A percentile compares a stretch with the other conserved stretches of the same genome.
phyloP scores from a whole-genome alignment of 768 basidiomycete genomes.

The Phlegmacium glaucopus region DNA sequence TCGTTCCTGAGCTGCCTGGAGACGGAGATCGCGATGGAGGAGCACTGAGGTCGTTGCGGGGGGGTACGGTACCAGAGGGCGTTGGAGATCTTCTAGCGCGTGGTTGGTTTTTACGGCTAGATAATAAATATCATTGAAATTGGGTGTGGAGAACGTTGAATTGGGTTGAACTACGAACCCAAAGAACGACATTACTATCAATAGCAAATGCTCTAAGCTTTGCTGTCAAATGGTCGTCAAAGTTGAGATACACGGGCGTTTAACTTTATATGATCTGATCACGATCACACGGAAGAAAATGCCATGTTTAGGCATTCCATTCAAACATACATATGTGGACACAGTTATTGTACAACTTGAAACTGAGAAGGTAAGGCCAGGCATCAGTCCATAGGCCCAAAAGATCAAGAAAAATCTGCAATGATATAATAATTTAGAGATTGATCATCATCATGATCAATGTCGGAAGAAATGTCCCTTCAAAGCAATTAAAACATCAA shows the following conservation, averaged over 20 bases:
- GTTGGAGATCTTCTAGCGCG: constrained; percentile 25
- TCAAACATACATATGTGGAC: no score
- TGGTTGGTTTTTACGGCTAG: constrained; percentile 29
- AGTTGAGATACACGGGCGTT: no score
- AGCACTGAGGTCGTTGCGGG: constrained; percentile 17
- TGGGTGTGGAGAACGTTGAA: neutral
- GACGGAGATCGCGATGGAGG: constrained; percentile 38
- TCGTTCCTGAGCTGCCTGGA: constrained; percentile 32
- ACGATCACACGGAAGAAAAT: no score
- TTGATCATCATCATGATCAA: neutral
- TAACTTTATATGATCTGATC: no score
- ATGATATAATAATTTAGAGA: neutral
- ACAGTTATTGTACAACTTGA: no score
- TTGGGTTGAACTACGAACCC: constrained; percentile 19
- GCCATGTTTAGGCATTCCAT: no score
- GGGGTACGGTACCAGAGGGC: constrained; percentile 15
- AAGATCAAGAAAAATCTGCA: neutral
- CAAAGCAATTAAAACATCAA: constrained; percentile 17
- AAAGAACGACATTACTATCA: constrained; percentile 32
- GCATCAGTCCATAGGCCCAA: neutral
- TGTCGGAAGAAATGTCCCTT: neutral
- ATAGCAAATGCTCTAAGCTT: neutral
- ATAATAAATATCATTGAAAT: constrained; percentile 14
- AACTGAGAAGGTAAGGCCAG: no score
- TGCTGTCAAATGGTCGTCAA: neutral